A percentile compares a stretch with the other conserved stretches of the same genome.
phyloP scores from a whole-genome alignment of 2,329 filamentous ascomycete genomes.

The Fusarium bulbicola region DNA sequence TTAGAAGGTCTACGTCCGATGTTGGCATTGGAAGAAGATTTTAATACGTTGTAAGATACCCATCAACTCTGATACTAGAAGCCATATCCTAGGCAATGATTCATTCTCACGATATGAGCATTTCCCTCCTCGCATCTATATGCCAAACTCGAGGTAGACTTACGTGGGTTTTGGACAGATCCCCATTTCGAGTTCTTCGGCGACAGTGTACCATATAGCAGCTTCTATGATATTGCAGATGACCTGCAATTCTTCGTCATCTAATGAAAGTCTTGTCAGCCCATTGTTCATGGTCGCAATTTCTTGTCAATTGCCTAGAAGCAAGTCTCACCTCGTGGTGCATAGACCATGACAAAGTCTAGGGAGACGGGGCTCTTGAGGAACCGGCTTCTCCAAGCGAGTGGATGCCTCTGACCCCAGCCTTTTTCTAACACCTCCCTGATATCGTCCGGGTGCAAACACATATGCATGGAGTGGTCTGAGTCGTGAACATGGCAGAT shows the following conservation, averaged over 20 bases:
- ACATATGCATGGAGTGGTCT: conserved; percentile 82
- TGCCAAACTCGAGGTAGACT: neutral
- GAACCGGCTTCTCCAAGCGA: conserved; percentile 73
- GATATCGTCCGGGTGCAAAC: conserved; percentile 81
- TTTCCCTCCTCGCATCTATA: neutral
- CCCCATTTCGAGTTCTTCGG: conserved; percentile 54
- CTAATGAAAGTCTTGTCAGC: conserved; percentile 42
- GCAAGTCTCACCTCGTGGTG: conserved; percentile 65
- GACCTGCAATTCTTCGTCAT: conserved; percentile 72
- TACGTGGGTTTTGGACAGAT: conserved; percentile 18
- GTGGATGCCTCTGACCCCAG: conserved; percentile 78
- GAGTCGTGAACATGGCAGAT: conserved; percentile 82
- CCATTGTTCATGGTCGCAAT: neutral
- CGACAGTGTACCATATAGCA: conserved; percentile 72
- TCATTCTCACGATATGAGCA: neutral
- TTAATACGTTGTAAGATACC: conserved; percentile 43
- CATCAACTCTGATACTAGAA: conserved; percentile 23
- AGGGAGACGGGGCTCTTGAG: conserved; percentile 72
- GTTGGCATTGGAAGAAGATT: conserved; percentile 3
- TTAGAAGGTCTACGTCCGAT: conserved; percentile 17
- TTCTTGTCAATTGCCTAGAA: conserved; percentile 1
- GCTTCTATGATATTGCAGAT: conserved; percentile 77
- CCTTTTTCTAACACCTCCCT: conserved; percentile 75
- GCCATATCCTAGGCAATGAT: neutral
- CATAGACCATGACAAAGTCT: conserved; percentile 85